Evolutionary conservation across 352 stramenopile genomes (phyloP).

Genomic region (Pythium sp.): DNA sequence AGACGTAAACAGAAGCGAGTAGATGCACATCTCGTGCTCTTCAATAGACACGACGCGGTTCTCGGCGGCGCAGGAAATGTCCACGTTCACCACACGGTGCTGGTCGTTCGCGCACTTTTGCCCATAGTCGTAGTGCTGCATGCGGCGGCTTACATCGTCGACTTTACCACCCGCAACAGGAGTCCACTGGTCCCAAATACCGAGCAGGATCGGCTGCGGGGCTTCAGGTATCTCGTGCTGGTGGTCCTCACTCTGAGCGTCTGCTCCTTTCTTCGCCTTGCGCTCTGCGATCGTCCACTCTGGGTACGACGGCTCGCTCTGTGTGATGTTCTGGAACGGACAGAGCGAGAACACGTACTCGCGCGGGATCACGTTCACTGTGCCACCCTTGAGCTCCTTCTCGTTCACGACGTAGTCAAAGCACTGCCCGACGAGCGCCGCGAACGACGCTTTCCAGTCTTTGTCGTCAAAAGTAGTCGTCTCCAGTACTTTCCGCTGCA

Average conservation of each 20-base stretch:
- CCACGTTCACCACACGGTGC: conserved; percentile 62
- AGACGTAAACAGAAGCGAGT: conserved; percentile 81
- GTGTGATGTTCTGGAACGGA: conserved; percentile 81
- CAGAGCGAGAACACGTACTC: conserved; percentile 64
- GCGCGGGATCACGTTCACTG: conserved; percentile 69
- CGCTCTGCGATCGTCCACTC: conserved; percentile 53
- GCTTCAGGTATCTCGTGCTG: conserved; percentile 23
- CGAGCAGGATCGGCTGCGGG: conserved; percentile 38
- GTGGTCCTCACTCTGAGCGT: conserved; percentile 7
- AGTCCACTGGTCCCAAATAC: conserved; percentile 69
- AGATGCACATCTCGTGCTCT: conserved; percentile 90
- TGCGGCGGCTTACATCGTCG: conserved; percentile 13
- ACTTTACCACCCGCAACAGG: conserved; percentile 22
- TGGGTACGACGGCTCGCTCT: conserved; percentile 60
- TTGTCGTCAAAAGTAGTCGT: conserved; percentile 41
- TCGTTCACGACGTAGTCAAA: conserved; percentile 65
- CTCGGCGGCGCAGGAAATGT: conserved; percentile 68
- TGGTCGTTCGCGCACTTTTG: conserved; percentile 86
- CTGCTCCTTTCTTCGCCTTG: conserved; percentile 28
- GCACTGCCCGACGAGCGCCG: conserved; percentile 55
- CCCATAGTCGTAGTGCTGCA: conserved; percentile 73
- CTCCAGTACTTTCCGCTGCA: conserved; percentile 47
- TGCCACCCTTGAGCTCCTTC: conserved; percentile 74
- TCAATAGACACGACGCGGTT: conserved; percentile 85
- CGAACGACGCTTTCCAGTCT: conserved; percentile 46